Conservation (phyloP, 768 basidiomycete genomes). For the Trametopsis cervina region DNA sequence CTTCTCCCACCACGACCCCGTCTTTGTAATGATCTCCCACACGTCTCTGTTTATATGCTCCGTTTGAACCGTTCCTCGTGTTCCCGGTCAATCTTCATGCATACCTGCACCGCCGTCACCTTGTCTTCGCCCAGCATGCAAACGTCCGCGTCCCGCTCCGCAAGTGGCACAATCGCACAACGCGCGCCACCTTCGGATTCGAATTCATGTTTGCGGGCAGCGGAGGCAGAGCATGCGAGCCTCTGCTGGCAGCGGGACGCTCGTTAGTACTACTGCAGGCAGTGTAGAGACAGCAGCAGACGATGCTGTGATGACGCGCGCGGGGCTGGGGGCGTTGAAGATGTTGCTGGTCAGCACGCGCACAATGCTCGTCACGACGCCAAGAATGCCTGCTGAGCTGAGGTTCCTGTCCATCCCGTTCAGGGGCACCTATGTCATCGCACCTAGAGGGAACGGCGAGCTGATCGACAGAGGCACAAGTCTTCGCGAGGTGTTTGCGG, state of each 20-base stretch:
- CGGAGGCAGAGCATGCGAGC: slow-evolving; percentile 32
- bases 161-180: slow-evolving; percentile 57
- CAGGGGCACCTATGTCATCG: slow-evolving; percentile 8
- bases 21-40: slow-evolving; percentile 34
- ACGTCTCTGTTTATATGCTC: slow-evolving; percentile 46
- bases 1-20: slow-evolving; percentile 59
- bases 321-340: slow-evolving; percentile 1
- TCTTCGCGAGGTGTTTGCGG: slow-evolving; percentile 19
- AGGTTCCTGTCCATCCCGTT: slow-evolving; percentile 10
- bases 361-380: slow-evolving; percentile 2
- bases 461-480: slow-evolving; percentile 16
- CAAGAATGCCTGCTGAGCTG: slow-evolving; percentile 1
- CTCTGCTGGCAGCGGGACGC: slow-evolving; percentile 6
- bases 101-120: slow-evolving; percentile 44
- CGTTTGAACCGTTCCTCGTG: slow-evolving; percentile 42
- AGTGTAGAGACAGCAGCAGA: slow-evolving; percentile 7
- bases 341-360: slow-evolving; percentile 2
- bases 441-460: slow-evolving; percentile 16
- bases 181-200: slow-evolving; percentile 50
- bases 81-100: slow-evolving; percentile 58
- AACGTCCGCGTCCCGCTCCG: slow-evolving; percentile 44
- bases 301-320: slow-evolving; percentile 8
- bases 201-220: slow-evolving; percentile 37
- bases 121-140: slow-evolving; percentile 46
- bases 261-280: slow-evolving; percentile 16